Conservation (phyloP, 163 green algal species). For the Dunaliella salina region DNA sequence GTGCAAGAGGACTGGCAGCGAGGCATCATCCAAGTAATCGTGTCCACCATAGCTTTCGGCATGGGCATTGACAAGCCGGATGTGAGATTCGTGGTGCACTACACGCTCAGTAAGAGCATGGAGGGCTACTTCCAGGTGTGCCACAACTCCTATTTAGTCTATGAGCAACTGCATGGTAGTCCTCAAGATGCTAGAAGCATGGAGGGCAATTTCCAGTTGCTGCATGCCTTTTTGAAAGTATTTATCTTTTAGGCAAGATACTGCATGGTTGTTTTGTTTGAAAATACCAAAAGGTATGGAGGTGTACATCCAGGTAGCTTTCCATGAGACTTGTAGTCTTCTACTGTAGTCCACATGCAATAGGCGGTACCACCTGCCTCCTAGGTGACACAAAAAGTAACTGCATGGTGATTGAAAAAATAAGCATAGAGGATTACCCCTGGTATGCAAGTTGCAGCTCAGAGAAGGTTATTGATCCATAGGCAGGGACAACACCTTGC, state of each 20-base stretch:
- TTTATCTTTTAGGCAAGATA: background rate
- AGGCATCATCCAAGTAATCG: conserved; percentile 57
- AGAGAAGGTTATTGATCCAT: no score
- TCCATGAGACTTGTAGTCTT: no score
- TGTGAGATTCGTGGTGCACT: conserved; percentile 76
- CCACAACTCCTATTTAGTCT: background rate
- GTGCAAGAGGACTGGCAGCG: conserved; percentile 81
- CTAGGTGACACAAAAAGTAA: no score
- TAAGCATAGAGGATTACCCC: background rate
- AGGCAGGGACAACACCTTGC: no score
- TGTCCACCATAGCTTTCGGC: conserved; percentile 93
- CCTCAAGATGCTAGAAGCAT: conserved; percentile 42
- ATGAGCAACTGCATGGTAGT: background rate
- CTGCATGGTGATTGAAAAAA: no score
- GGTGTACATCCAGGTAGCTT: background rate
- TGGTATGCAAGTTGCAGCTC: background rate
- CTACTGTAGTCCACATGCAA: no score
- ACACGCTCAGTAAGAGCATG: conserved; percentile 34
- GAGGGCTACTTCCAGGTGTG: conserved; percentile 18
- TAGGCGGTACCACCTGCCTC: no score
- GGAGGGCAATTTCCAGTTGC: conserved; percentile 55
- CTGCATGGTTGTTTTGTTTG: background rate
- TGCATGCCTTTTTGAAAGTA: background rate
- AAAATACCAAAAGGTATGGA: background rate
- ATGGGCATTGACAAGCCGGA: conserved; percentile 89